Evolutionary conservation across 345 rosid genomes (phyloP).

Genomic region (Corchorus olitorius): DNA sequence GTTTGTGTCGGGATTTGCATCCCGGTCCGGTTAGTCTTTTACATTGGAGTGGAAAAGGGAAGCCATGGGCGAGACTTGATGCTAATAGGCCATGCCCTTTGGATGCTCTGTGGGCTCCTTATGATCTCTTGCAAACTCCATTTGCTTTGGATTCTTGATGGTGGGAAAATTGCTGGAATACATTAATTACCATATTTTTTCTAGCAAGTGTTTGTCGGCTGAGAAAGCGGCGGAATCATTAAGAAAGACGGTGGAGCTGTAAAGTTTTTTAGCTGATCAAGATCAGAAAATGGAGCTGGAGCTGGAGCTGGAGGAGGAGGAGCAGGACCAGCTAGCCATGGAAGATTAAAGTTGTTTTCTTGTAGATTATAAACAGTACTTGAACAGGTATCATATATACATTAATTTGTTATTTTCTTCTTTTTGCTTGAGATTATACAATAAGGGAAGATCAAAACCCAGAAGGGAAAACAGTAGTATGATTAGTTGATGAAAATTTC

Average conservation of each 20-base stretch:
- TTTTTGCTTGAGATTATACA: neutral
- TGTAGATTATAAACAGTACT: conserved; percentile 22
- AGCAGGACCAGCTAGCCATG: neutral
- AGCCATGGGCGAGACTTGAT: conserved; percentile 71
- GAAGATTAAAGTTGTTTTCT: neutral
- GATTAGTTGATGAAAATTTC: conserved; percentile 16
- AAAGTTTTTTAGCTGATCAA: neutral
- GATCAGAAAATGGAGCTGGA: neutral
- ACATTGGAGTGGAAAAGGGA: conserved; percentile 79
- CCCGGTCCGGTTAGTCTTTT: conserved; percentile 66
- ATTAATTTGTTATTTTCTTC: neutral
- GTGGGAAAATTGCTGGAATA: neutral
- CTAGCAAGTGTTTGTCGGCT: neutral
- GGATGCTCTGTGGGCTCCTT: conserved; percentile 67
- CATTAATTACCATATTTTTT: neutral
- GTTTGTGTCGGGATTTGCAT: conserved; percentile 58
- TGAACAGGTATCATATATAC: conserved; percentile 20
- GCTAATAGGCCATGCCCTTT: conserved; percentile 65
- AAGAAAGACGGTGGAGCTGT: neutral
- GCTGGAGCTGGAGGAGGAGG: neutral
- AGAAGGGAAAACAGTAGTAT: neutral
- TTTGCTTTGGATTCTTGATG: conserved; percentile 51
- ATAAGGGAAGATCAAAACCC: conserved; percentile 20
- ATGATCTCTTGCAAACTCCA: conserved; percentile 61
- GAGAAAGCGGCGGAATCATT: neutral